Evolutionary conservation across 345 rosid genomes (phyloP), one percentile per base, ranked within the genome.

Genomic region (Eucalyptus erythrocorys): DNA sequence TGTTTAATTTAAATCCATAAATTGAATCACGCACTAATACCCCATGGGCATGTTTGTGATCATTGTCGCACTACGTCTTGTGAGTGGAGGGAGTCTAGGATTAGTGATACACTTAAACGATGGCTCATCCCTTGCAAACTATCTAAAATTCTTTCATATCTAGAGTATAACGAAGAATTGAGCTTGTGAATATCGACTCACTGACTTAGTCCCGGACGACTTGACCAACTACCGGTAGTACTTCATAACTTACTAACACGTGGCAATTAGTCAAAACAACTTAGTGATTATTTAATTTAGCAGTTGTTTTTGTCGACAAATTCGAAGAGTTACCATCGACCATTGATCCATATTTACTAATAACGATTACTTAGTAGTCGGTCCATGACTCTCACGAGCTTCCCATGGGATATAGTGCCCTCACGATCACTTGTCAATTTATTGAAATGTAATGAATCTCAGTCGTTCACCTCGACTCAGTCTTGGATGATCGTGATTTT

Each of bases 121-220:
- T 0, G 76, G 40, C 10, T n/a, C 76, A 64, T 15, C 76, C 21
- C 40, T 8, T 30, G 5, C 37, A 14, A n/a, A n/a, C 37, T 14
- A n/a, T 7, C 37, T 5, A 15, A 64, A 64, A n/a, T 64, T 13
- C 16, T 6, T 4, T n/a, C 5, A 0, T 14, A n/a, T 7, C 3
- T 4, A 1, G 19, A 7, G 14, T 64, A 30, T n/a, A 61, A 13
- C 4, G 71, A 61, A n/a, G 4, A 6, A 6, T 30, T 6, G 34
- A 61, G 71, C 71, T 61, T 30, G 34, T 61, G 71, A 30, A n/a
- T 30, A 61, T 14, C 19, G 37, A n/a, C 21, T 15, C 8, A 13
- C 5, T 32, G 19, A 14, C 37, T n/a, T 64, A 64, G 76, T 15
- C 76, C 76, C 5, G 4, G 5, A 64, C 76, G 21, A 64, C 37